Percentiles rank a stretch among this genome's conserved stretches.
These are phyloP conservation scores for Macrocybe gigantea DNA, from an alignment of 768 basidiomycete genomes.

Conservation along the genomic window DNA sequence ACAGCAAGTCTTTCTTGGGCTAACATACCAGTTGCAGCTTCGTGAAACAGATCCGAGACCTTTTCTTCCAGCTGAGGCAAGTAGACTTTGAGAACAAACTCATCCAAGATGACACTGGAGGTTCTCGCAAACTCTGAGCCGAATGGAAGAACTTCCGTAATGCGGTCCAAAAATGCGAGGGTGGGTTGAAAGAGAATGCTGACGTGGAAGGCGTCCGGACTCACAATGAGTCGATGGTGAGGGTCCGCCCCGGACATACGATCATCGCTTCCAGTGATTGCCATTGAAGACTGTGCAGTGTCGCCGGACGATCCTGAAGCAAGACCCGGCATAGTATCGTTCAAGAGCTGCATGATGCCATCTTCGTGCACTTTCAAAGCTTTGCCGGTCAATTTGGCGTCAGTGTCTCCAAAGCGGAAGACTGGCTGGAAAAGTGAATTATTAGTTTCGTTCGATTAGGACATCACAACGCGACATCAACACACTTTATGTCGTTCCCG, in stretches of 20 bases:
- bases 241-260: conserved; percentile 66
- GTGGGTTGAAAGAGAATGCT: conserved; percentile 94
- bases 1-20: not conserved
- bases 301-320: conserved; percentile 67
- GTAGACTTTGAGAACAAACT: conserved; percentile 91
- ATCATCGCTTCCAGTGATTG: conserved; percentile 65
- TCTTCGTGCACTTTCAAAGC: conserved; percentile 76
- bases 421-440: conserved; percentile 46
- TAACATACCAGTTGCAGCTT: conserved; percentile 65
- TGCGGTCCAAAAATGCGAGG: conserved; percentile 71
- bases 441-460: not conserved
- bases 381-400: conserved; percentile 64
- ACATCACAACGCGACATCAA: not conserved
- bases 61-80: conserved; percentile 94
- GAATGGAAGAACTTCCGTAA: conserved; percentile 66
- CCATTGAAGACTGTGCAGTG: conserved; percentile 54
- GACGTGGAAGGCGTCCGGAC: conserved; percentile 92
- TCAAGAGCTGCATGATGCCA: conserved; percentile 73
- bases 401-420: conserved; percentile 91
- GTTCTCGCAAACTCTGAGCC: conserved; percentile 61
- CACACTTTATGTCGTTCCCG: conserved; percentile 77
- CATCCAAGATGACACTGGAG: conserved; percentile 74
- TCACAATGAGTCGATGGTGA: conserved; percentile 80
- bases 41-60: conserved; percentile 81
- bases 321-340: conserved; percentile 91